These are phyloP conservation scores for Centrapalus pauciflorus DNA, from an alignment of 129 eudicot genomes.

Conservation along the genomic window DNA sequence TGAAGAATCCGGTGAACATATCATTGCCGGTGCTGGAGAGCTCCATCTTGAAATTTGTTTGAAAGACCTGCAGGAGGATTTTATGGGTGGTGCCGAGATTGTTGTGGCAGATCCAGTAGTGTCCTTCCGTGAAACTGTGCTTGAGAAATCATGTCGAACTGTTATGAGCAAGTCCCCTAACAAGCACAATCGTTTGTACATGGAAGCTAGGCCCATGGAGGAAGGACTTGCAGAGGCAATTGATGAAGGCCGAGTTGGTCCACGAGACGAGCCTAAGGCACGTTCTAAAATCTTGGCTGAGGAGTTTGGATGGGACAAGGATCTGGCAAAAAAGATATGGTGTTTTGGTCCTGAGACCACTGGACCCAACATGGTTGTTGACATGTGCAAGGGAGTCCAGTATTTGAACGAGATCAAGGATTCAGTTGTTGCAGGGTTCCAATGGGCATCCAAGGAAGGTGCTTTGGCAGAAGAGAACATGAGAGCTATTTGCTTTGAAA, in stretches of 20 bases:
- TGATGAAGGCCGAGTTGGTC: slow-evolving; percentile 35
- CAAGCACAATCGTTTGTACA: slow-evolving; percentile 38
- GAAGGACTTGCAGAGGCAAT: slow-evolving; percentile 38
- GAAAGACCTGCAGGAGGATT: slow-evolving; percentile 36
- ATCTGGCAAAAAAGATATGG: slow-evolving; percentile 40
- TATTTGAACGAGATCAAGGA: slow-evolving; percentile 32
- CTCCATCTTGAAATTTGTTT: slow-evolving; percentile 41
- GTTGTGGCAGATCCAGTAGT: slow-evolving; percentile 24
- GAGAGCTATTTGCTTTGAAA: slow-evolving; percentile 33
- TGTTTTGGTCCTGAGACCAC: slow-evolving; percentile 29
- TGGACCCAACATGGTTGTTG: slow-evolving; percentile 45
- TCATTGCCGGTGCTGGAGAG: slow-evolving; percentile 42
- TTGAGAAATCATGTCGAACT: slow-evolving; percentile 24
- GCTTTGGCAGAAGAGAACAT: slow-evolving; percentile 40
- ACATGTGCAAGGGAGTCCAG: slow-evolving; percentile 42
- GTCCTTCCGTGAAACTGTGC: slow-evolving; percentile 41
- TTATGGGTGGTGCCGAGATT: slow-evolving; percentile 38
- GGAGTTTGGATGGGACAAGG: slow-evolving; percentile 37
- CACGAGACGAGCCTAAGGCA: slow-evolving; percentile 31
- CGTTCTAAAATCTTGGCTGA: slow-evolving; percentile 34
- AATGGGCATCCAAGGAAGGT: slow-evolving; percentile 41
- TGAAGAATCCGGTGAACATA: slow-evolving; percentile 31
- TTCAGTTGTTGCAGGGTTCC: slow-evolving; percentile 42
- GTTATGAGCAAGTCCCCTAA: slow-evolving; percentile 45
- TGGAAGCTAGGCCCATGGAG: slow-evolving; percentile 45